Evolutionary conservation across 2,329 filamentous ascomycete species (phyloP).

Genomic region (Fusarium pilosicola): DNA sequence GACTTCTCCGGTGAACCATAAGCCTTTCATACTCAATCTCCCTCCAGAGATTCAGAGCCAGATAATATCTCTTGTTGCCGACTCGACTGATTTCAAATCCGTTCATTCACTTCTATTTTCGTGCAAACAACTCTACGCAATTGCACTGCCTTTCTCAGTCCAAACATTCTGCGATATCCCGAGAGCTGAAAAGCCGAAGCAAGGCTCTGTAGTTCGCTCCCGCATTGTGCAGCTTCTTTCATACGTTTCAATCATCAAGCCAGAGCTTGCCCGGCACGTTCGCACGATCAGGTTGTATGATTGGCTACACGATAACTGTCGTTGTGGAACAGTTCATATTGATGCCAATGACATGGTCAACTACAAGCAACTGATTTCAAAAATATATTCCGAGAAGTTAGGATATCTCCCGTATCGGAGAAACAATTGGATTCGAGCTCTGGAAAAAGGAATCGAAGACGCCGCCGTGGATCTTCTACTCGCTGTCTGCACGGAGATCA

Average conservation of each 20-base stretch:
- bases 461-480: background rate
- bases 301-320: fast-evolving
- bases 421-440: fast-evolving
- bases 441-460: fast-evolving
- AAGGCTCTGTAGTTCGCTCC: background rate
- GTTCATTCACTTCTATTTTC: background rate
- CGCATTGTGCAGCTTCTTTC: background rate
- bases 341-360: fast-evolving
- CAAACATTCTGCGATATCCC: background rate
- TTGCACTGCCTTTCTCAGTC: background rate
- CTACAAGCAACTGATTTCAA: fast-evolving
- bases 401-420: fast-evolving
- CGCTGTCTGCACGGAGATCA: background rate
- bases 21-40: fast-evolving
- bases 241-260: background rate
- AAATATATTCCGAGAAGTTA: fast-evolving
- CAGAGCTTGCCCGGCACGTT: background rate
- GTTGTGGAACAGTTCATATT: background rate
- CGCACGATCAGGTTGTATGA: background rate
- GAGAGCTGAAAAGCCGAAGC: background rate
- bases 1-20: fast-evolving
- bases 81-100: background rate
- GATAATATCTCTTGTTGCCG: background rate
- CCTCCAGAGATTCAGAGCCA: background rate
- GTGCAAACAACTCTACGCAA: background rate